Percentiles rank a stretch among this genome's conserved stretches.
phyloP scores from a whole-genome alignment of 2,329 filamentous ascomycete species.

The Didymella pomorum region DNA sequence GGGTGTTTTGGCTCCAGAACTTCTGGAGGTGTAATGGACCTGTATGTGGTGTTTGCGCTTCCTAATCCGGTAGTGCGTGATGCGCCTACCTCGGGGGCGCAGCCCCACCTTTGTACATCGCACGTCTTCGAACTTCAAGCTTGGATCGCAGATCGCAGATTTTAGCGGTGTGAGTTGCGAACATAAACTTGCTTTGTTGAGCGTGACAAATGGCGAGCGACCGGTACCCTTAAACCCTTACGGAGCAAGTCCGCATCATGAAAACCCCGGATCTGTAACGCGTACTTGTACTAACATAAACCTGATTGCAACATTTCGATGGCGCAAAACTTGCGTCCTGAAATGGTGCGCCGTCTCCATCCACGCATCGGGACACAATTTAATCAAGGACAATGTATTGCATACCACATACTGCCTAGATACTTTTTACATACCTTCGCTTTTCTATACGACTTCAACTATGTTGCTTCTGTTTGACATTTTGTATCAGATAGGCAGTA shows the following conservation, averaged over 20 bases:
- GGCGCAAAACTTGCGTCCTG: too few relatives aligned
- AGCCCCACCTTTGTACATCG: background rate
- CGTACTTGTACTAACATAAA: background rate
- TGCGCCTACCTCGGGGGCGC: background rate
- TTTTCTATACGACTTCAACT: too few relatives aligned
- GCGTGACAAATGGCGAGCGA: background rate
- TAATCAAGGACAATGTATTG: too few relatives aligned
- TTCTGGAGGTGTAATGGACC: constrained; percentile 2
- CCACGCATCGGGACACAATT: too few relatives aligned
- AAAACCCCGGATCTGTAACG: background rate
- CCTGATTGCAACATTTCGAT: background rate
- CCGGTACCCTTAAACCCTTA: background rate
- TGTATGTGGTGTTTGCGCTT: constrained; percentile 13
- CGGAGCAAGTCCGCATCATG: background rate
- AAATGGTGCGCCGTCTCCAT: too few relatives aligned
- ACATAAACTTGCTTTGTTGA: background rate
- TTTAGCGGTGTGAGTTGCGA: background rate
- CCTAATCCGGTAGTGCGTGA: constrained; percentile 7
- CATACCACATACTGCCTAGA: too few relatives aligned
- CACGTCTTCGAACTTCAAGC: background rate
- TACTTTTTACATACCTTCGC: too few relatives aligned
- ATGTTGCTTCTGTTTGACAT: too few relatives aligned
- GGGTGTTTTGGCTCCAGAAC: background rate
- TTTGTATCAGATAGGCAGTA: too few relatives aligned
- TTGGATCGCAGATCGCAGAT: background rate